A percentile compares a stretch with the other conserved stretches of the same genome.
These are phyloP conservation scores for Xylaria nigripes DNA, from an alignment of 495 filamentous ascomycete genomes.

Conservation along the genomic window DNA sequence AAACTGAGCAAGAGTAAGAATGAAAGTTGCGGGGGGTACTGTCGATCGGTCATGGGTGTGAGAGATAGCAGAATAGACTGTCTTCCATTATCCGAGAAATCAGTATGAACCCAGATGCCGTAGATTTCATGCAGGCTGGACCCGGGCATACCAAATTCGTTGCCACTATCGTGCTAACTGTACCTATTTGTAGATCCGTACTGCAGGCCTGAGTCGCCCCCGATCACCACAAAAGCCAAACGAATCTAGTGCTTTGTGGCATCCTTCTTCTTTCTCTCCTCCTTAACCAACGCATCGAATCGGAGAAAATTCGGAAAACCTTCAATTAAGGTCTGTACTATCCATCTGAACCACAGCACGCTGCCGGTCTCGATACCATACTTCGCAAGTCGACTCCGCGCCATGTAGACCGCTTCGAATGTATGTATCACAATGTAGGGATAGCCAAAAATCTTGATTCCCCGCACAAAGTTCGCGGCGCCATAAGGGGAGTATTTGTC, in stretches of 20 bases:
- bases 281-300: slow-evolving; percentile 32
- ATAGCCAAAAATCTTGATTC: slow-evolving; percentile 29
- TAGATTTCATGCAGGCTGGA: no score
- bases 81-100: no score
- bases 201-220: no score
- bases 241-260: slow-evolving; percentile 5
- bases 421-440: slow-evolving; percentile 31
- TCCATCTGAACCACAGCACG: slow-evolving; percentile 33
- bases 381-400: slow-evolving; percentile 20
- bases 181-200: no score
- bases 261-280: slow-evolving; percentile 22
- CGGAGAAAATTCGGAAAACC: slow-evolving; percentile 30
- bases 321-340: slow-evolving; percentile 31
- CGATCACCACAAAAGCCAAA: background rate
- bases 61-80: no score
- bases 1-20: no score
- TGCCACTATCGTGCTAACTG: no score
- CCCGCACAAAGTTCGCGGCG: slow-evolving; percentile 26
- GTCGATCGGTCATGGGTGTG: no score
- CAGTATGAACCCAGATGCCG: no score
- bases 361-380: slow-evolving; percentile 26
- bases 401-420: slow-evolving; percentile 33
- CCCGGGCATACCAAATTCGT: no score
- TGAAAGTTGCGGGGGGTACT: no score
- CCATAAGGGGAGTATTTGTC: slow-evolving; percentile 23